Evolutionary conservation across 2,329 filamentous ascomycete genomes (phyloP), one percentile per base, ranked within the genome.

Genomic region (Scolecobasidium constrictum): DNA sequence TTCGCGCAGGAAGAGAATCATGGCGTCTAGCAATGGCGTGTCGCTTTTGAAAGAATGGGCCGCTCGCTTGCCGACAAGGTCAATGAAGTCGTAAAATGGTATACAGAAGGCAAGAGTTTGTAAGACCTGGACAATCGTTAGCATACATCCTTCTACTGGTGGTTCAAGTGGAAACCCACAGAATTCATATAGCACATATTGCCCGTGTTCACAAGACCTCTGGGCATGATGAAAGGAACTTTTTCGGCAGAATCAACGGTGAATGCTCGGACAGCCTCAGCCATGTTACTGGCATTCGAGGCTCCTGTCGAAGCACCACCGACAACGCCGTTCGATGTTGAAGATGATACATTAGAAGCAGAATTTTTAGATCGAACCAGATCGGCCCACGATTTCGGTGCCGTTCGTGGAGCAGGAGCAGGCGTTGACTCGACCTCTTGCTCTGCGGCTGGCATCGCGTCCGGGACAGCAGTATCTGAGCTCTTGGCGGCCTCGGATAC

Each of bases 151-250:
- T 20, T 19, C 15, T 13, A 35, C 15, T 4, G 3, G 13, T n/a
- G n/a, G 11, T 17, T 6, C 38, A 21, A 22, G 41, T 31, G 18
- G 21, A 13, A n/a, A 67, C 85, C 66, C 72, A 94, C 90, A 49
- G 92, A 95, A 69, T 96, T 98, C 92, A 98, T 96, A 66, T 98
- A 98, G 65, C 92, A 98, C 85, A 96, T 93, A 59, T 98, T 96
- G 39, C 92, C 92, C 33, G 90, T 93, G 64, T 98, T 98, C 52
- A 94, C 84, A 56, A 98, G 74, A 38, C 92, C 92, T 51, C 90
- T 78, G 40, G 92, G 92, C 64, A 96, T 86, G 40, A 98, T 72
- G 56, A 95, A 95, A 15, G 83, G 71, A 50, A 90, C 68, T 53
- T 82, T 85, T 45, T 72, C 67, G 37, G 72, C 71, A 28, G 71